phyloP scores from a whole-genome alignment of 768 basidiomycete species.

The Phanerodontia chrysosporium region DNA sequence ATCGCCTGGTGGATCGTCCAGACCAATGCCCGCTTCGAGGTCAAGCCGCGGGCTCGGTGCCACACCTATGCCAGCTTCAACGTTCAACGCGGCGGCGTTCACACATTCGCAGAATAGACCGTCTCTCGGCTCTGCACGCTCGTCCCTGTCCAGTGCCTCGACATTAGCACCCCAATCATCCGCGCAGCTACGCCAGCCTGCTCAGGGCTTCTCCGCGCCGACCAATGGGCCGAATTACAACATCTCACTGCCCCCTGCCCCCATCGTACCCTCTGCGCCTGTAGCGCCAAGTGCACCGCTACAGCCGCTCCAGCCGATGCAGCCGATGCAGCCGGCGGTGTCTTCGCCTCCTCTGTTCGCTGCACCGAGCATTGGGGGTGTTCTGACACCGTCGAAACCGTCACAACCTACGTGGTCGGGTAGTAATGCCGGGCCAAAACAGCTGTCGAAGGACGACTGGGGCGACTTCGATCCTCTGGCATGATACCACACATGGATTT shows the following conservation, averaged over 20 bases:
- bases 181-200: neutral
- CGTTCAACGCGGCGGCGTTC: conserved; percentile 30
- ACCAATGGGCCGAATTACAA: conserved; percentile 55
- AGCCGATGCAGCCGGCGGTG: conserved; percentile 23
- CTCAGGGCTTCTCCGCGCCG: conserved; percentile 27
- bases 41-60: conserved; percentile 31
- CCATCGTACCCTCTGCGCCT: conserved; percentile 17
- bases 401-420: conserved; percentile 43
- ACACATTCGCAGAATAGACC: conserved; percentile 9
- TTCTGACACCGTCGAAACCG: conserved; percentile 64
- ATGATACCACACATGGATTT: conserved; percentile 23
- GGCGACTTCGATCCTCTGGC: conserved; percentile 79
- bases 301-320: conserved; percentile 18
- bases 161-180: conserved; percentile 8
- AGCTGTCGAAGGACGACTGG: conserved; percentile 64
- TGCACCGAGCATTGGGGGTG: conserved; percentile 34
- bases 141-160: conserved; percentile 12
- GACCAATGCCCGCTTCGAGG: conserved; percentile 12
- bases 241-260: conserved; percentile 34
- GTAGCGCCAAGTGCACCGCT: conserved; percentile 20
- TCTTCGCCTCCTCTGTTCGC: conserved; percentile 15
- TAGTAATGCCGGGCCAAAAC: conserved; percentile 34
- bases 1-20: conserved; percentile 28
- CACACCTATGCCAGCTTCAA: conserved; percentile 30
- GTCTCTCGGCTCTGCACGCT: conserved; percentile 7